phyloP scores from a whole-genome alignment of 495 filamentous ascomycete species.

The Sporormia fimetaria region DNA sequence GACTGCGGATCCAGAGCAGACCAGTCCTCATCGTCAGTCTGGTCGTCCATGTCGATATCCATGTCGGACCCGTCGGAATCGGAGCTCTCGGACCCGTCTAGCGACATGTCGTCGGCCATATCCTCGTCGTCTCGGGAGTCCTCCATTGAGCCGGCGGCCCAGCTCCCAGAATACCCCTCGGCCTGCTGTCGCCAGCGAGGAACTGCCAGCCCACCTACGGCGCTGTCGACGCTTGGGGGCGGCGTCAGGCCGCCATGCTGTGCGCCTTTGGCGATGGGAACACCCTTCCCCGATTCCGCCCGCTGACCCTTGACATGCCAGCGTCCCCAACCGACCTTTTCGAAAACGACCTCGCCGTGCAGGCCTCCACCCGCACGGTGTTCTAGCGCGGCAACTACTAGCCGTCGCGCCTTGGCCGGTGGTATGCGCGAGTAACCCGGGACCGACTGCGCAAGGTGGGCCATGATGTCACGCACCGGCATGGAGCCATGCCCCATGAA shows the following conservation, averaged over 20 bases:
- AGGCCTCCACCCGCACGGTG: slow-evolving; percentile 53
- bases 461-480: slow-evolving; percentile 90
- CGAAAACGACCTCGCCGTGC: slow-evolving; percentile 72
- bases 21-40: slow-evolving; percentile 98
- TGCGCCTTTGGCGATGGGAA: slow-evolving; percentile 11
- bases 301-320: slow-evolving; percentile 69
- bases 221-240: slow-evolving; percentile 33
- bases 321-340: slow-evolving; percentile 94
- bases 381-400: slow-evolving; percentile 78
- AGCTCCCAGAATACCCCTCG: slow-evolving; percentile 47
- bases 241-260: slow-evolving; percentile 29
- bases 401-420: slow-evolving; percentile 78
- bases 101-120: slow-evolving; percentile 84
- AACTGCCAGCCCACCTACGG: slow-evolving; percentile 58
- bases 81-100: slow-evolving; percentile 64
- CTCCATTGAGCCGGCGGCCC: slow-evolving; percentile 36
- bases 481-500: slow-evolving; percentile 78
- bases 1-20: slow-evolving; percentile 78
- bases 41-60: slow-evolving; percentile 55
- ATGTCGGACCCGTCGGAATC: slow-evolving; percentile 51
- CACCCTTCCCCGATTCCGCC: slow-evolving; percentile 24
- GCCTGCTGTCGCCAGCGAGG: slow-evolving; percentile 39
- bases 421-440: slow-evolving; percentile 88
- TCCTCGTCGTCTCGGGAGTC: slow-evolving; percentile 25
- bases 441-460: slow-evolving; percentile 80